A percentile compares a stretch with the other conserved stretches of the same genome.
These are phyloP conservation scores for Withania somnifera DNA, from an alignment of 305 asterid genomes.

Conservation along the genomic window DNA sequence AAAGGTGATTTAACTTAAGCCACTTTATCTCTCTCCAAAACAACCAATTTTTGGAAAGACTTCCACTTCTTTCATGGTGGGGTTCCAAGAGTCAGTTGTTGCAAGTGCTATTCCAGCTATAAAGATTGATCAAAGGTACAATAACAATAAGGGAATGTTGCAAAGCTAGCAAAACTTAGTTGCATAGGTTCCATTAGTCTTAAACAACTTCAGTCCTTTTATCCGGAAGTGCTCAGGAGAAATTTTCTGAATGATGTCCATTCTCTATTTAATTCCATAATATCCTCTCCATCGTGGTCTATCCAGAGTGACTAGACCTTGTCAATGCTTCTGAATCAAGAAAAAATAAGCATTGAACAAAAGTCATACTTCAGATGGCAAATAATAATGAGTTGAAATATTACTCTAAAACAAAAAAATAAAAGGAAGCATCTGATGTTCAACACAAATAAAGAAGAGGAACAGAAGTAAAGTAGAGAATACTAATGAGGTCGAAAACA, in stretches of 20 bases:
- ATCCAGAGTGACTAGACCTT: slow-evolving; percentile 9
- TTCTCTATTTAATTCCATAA: slow-evolving; percentile 1
- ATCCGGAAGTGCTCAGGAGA: neutral
- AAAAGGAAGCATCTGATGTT: neutral
- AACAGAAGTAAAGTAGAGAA: neutral
- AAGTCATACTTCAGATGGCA: neutral
- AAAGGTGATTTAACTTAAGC: slow-evolving; percentile 19
- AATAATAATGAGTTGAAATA: neutral
- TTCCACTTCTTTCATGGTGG: slow-evolving; percentile 39
- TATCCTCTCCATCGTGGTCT: slow-evolving; percentile 13
- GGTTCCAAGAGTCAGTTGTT: slow-evolving; percentile 14
- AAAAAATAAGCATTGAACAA: slow-evolving; percentile 3
- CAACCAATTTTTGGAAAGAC: slow-evolving; percentile 38
- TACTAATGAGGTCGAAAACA: neutral
- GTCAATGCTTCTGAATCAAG: slow-evolving; percentile 37
- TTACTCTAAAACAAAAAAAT: neutral
- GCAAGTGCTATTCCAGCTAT: slow-evolving; percentile 28
- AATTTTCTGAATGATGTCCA: neutral
- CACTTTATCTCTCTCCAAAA: slow-evolving; percentile 20
- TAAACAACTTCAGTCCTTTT: neutral
- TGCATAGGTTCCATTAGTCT: slow-evolving; percentile 4
- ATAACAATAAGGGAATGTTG: slow-evolving; percentile 7
- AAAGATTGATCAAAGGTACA: slow-evolving; percentile 10
- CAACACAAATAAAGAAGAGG: neutral
- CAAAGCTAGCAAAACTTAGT: slow-evolving; percentile 11